Base-by-base conservation (phyloP, 2,329 filamentous ascomycete genomes). In the Sarocladiaceae sp. region DNA sequence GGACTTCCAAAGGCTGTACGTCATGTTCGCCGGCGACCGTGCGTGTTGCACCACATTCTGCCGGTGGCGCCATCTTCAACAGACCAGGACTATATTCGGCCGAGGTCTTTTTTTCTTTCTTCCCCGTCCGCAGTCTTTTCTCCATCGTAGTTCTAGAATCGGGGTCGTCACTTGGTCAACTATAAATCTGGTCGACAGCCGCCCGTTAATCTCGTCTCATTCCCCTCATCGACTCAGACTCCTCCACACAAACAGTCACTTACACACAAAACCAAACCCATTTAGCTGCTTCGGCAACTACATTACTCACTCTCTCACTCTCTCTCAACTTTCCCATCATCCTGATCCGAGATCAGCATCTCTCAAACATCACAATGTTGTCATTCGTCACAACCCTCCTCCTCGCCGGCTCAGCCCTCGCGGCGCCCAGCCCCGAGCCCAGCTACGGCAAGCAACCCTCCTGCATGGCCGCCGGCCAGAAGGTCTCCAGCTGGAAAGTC, bases 401-500 rank as follows among this genome's bases (percentile, higher is more conserved):
- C 48, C 44, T 60, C 39, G 52, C 55, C 46, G 47, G 48, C 49
- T 21, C 53, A 15, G 55, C 53, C 43, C 27, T 58, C 27, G 55
- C 55, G 23, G 46, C 53, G 15, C 55, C 58, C 1, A 43, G 54
- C 11, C 41, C 39, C 15, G 19, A 27, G 42, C 48, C 26, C 21
- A 47, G 45, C 20, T 39, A 18, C 43, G 37, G 27, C 29, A 32
- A 48, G 33, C 39, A 35, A 26, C 41, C 48, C 27, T 40, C 32
- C 13, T 62, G 58, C 51, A 52, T 51, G 6, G 9, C 42, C 6
- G 45, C 58, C 57, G 6, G 43, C 41, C 27, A 43, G 15, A 18
- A 47, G 23, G 40, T 57, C 39, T 37, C 24, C 6, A 34, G 48
- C 7, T 76, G 72, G 70, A 58, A 55, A 1, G 51, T 75, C 33